Conservation (phyloP, 2,329 filamentous ascomycete species). For the Aaosphaeria arxii region DNA sequence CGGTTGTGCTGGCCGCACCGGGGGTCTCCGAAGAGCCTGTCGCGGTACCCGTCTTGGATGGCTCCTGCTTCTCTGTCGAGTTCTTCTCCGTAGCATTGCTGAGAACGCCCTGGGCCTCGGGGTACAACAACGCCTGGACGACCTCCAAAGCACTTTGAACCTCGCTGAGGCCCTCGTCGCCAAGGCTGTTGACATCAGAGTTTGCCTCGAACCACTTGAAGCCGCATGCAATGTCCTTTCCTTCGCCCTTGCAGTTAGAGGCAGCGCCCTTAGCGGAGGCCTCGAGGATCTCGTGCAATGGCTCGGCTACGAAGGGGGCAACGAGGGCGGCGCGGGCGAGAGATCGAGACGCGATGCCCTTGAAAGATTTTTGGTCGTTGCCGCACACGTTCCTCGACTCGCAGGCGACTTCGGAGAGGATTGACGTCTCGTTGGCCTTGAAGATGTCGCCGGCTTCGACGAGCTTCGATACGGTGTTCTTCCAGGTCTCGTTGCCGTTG, state of each 20-base stretch:
- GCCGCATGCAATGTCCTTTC: conserved; percentile 8
- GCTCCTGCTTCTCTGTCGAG: not conserved
- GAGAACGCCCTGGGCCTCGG: conserved; percentile 4
- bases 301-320: conserved; percentile 15
- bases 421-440: conserved; percentile 47
- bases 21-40: not conserved
- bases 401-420: conserved; percentile 68
- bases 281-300: conserved; percentile 12
- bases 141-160: conserved; percentile 17
- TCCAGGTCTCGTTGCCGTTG: conserved; percentile 19
- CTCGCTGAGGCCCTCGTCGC: conserved; percentile 14
- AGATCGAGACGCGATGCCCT: conserved; percentile 36
- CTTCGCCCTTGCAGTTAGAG: conserved; percentile 8
- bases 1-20: not conserved
- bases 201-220: conserved; percentile 9
- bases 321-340: conserved; percentile 18
- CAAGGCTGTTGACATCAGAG: conserved; percentile 1
- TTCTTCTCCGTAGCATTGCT: not conserved
- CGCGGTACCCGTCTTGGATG: not conserved
- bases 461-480: conserved; percentile 14
- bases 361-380: conserved; percentile 65
- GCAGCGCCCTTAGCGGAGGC: conserved; percentile 21
- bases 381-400: conserved; percentile 57
- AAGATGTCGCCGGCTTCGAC: conserved; percentile 26
- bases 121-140: conserved; percentile 21